Evolutionary conservation across 2,329 filamentous ascomycete species (phyloP), one percentile per base, ranked within the genome.

Genomic region (Penicillium sp.): DNA sequence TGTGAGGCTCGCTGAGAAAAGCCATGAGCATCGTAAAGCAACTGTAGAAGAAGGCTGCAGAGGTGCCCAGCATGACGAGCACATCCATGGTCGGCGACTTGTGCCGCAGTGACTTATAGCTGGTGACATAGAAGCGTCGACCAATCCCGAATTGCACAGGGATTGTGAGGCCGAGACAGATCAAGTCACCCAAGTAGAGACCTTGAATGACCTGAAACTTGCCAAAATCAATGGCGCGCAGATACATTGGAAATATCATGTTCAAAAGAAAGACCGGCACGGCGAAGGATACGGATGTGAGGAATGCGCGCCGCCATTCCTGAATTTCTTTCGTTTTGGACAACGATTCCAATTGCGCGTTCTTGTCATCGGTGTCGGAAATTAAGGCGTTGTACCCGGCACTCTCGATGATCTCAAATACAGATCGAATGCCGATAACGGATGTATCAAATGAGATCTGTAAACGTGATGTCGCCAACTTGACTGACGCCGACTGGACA

Each of bases 121-220:
- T 90, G 26, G 89, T 93, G 49, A 85, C 68, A 66, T 98, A 98
- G 67, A 97, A 98, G 11, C 93, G 86, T 70, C 84, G 90, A 54
- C 93, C 93, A 62, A 98, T 88, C 57, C 93, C 93, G 61, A 98
- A 98, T 67, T 98, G 93, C 7, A 98, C 85, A 29, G 93, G 93
- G 59, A 95, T 82, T 9, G 93, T 97, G 43, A 98, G 80, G 48
- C 78, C 62, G 44, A 97, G 73, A 68, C 90, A 96, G 45, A 95
- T 70, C 8, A 97, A 65, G 62, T 98, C 93, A 53, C 91, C 90
- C 3, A 97, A 80, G 70, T 84, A 97, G 12, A 98, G 75, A 27
- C 93, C 93, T 1, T 81, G 80, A 25, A 83, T 69, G 4, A 90
- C 64, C 53, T 80, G 65, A 25, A 87, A 67, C 35, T 73, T 77